Conservation (phyloP, 2,329 filamentous ascomycete species). For the Zasmidium citrigriseum region DNA sequence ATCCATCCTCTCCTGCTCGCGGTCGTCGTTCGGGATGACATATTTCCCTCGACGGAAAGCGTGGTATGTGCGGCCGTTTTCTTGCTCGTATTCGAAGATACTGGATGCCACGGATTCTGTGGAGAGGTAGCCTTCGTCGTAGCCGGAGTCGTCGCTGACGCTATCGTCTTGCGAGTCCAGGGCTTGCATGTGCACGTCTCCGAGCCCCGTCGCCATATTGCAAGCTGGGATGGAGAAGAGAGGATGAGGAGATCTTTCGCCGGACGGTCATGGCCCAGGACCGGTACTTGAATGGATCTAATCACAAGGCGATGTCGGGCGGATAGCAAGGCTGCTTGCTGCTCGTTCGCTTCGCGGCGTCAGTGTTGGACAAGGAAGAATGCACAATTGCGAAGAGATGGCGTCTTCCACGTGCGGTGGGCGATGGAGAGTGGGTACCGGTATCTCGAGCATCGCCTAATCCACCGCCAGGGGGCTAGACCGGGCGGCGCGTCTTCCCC, state of each 20-base stretch:
- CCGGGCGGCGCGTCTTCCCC: background rate
- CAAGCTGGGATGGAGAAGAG: background rate
- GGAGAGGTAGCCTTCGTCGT: constrained; percentile 25
- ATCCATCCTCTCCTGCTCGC: constrained; percentile 32
- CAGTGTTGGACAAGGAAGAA: background rate
- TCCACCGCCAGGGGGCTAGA: background rate
- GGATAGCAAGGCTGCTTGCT: no score
- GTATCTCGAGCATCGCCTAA: background rate
- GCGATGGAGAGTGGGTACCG: background rate
- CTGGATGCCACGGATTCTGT: constrained; percentile 34
- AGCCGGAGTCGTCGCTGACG: constrained; percentile 22
- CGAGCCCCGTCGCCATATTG: constrained; percentile 9
- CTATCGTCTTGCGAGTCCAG: constrained; percentile 13
- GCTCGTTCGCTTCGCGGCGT: background rate
- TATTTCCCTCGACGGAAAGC: constrained; percentile 33
- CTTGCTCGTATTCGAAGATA: constrained; percentile 30
- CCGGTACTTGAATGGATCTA: no score
- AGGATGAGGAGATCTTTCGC: background rate
- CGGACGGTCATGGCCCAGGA: background rate
- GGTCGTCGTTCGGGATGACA: constrained; percentile 31
- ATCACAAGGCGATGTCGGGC: no score
- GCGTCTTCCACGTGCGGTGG: background rate
- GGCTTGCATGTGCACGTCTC: constrained; percentile 20
- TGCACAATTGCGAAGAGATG: background rate
- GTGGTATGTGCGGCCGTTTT: constrained; percentile 25